These are phyloP conservation scores for Chiua sp. DNA, from an alignment of 1,284 basidiomycete species.

Conservation along the genomic window DNA sequence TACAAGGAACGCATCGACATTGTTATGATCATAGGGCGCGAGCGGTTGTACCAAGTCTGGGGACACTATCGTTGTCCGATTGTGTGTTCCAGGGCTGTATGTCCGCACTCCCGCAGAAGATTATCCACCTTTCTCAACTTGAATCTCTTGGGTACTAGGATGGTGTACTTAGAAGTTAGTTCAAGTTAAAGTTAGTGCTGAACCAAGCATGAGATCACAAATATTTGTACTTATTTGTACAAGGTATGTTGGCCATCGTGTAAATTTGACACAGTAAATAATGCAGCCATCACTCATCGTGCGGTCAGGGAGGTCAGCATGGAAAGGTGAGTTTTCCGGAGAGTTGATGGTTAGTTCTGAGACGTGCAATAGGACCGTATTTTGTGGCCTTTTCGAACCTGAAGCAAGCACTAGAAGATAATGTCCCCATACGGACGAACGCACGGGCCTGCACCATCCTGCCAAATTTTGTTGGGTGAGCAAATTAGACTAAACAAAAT, in stretches of 20 bases:
- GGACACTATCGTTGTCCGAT: too few relatives aligned
- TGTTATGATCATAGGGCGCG: too few relatives aligned
- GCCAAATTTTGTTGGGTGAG: constrained; percentile 91
- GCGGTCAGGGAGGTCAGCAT: constrained; percentile 45
- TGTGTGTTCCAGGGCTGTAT: too few relatives aligned
- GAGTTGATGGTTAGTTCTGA: background rate
- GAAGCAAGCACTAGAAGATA: constrained; percentile 82
- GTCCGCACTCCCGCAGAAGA: too few relatives aligned
- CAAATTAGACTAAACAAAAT: background rate
- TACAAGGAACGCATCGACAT: too few relatives aligned
- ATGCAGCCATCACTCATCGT: constrained; percentile 39
- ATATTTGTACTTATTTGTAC: constrained; percentile 6
- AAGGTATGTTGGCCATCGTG: background rate
- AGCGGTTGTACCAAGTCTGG: too few relatives aligned
- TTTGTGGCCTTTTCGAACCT: constrained; percentile 96
- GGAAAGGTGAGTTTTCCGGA: constrained; percentile 40
- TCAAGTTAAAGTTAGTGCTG: too few relatives aligned
- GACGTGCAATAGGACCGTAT: constrained; percentile 76
- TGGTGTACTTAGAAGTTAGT: too few relatives aligned
- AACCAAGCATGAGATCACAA: too few relatives aligned
- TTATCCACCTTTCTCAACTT: too few relatives aligned
- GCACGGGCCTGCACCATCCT: constrained; percentile 93
- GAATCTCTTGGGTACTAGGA: too few relatives aligned
- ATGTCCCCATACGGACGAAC: constrained; percentile 88
- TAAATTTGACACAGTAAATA: background rate